A percentile compares a stretch with the other conserved stretches of the same genome.
phyloP scores from a whole-genome alignment of 1,284 basidiomycete species.

The Pyrrhoderma lamaoense region DNA sequence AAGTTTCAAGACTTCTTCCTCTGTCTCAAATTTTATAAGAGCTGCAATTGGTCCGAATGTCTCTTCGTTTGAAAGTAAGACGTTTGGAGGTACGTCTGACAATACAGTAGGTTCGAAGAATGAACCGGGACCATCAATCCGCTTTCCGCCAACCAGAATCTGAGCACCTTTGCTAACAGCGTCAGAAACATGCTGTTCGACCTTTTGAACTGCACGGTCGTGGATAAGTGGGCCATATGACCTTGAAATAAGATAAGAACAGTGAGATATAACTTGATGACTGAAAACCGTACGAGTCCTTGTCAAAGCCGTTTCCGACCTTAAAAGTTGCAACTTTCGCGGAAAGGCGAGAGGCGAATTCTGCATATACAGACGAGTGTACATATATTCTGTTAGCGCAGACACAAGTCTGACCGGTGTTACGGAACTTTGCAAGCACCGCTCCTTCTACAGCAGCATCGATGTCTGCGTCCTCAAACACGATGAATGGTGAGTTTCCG shows the following conservation, averaged over 20 bases:
- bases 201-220: slow-evolving; percentile 80
- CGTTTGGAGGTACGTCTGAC: slow-evolving; percentile 71
- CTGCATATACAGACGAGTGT: slow-evolving; percentile 77
- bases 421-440: slow-evolving; percentile 87
- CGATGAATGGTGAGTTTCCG: slow-evolving; percentile 91
- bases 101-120: slow-evolving; percentile 90
- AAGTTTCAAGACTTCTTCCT: slow-evolving; percentile 83
- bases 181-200: slow-evolving; percentile 80
- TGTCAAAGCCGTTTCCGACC: slow-evolving; percentile 83
- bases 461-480: slow-evolving; percentile 95
- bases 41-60: slow-evolving; percentile 86
- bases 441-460: slow-evolving; percentile 92
- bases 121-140: slow-evolving; percentile 34
- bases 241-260: slow-evolving; percentile 16
- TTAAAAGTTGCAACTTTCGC: slow-evolving; percentile 87
- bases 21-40: slow-evolving; percentile 80
- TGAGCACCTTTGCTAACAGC: slow-evolving; percentile 80
- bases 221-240: slow-evolving; percentile 97
- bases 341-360: slow-evolving; percentile 77
- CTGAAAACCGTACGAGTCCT: slow-evolving; percentile 51
- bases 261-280: not conserved
- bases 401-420: slow-evolving; percentile 86
- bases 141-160: slow-evolving; percentile 81
- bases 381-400: slow-evolving; percentile 85
- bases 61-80: slow-evolving; percentile 67